Evolutionary conservation across 371 early-diverging fungal genomes (phyloP), one percentile per base, ranked within the genome.

Genomic region (Mortierella sp.): DNA sequence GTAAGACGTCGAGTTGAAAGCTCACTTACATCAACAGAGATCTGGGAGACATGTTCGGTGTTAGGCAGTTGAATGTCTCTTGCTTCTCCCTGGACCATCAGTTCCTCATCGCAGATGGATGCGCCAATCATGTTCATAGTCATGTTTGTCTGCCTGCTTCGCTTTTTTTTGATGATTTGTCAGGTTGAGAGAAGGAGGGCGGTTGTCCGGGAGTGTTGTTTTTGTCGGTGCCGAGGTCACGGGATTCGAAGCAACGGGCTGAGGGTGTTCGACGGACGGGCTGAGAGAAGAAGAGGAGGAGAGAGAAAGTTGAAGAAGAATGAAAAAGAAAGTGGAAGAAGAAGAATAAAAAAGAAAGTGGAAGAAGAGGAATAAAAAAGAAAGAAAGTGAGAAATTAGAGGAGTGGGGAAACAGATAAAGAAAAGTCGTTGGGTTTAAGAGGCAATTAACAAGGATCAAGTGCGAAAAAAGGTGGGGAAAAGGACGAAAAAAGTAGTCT

Each of bases 1-100:
- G 19, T 19, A 31, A 11, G 31, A 34, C 1, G n/a, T 29, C 7
- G 19, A 24, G 29, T 29, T 19, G 47, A 44, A 47, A 40, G n/a
- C 37, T 26, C 16, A 77, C 87, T 84, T 92, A 92, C 94, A 85
- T 98, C 98, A 61, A 98, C 94, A 24, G 98, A 97, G 55, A 98
- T 94, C 76, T 96, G 96, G n/a, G 95, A 90, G 43, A 96, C 94
- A 74, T 93, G 93, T 55, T 95, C 95, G 22, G 85, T 87, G 87
- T 97, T 94, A 26, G 98, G 98, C 55, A 98, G 87, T 11, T 95
- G 90, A 70, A 98, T 98, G 85, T 97, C 92, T 83, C 90, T 87
- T 22, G 91, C 92, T 64, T 91, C 92, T 7, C 89, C 79, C 80
- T 88, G 73, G 73, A 85, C 79, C 6, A 76, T 70, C 40, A 79